phyloP scores from a whole-genome alignment of 1,139 yeast genomes.

The Casaregolazyma lundiana region DNA sequence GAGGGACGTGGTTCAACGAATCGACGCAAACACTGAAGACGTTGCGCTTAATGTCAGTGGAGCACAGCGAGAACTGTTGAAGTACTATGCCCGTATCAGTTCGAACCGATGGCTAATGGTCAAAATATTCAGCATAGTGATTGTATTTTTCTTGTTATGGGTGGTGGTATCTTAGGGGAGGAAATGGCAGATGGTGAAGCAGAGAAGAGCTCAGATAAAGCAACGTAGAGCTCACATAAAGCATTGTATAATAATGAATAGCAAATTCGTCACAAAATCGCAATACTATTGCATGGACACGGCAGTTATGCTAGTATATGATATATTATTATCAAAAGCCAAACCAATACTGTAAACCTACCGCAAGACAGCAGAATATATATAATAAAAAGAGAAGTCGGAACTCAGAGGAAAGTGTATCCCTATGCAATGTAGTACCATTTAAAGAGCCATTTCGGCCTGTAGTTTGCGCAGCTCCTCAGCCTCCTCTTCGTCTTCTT shows the following conservation, averaged over 20 bases:
- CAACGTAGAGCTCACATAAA: too few relatives aligned
- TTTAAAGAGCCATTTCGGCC: conserved; percentile 89
- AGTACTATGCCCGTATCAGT: conserved; percentile 82
- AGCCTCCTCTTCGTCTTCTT: conserved; percentile 81
- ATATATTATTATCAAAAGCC: not conserved
- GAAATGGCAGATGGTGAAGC: too few relatives aligned
- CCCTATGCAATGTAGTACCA: conserved; percentile 8
- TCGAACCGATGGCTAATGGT: conserved; percentile 90
- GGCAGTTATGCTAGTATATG: too few relatives aligned
- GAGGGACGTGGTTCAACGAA: conserved; percentile 91
- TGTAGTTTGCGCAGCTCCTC: conserved; percentile 84
- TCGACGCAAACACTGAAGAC: conserved; percentile 93
- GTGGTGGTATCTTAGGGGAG: conserved; percentile 9
- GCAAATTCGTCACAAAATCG: not conserved
- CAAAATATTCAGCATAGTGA: conserved; percentile 82
- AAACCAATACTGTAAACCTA: not conserved
- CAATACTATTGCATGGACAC: not conserved
- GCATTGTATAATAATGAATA: not conserved
- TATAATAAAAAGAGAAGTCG: not conserved
- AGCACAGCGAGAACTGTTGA: conserved; percentile 89
- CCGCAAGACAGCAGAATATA: conserved; percentile 1
- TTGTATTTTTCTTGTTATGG: conserved; percentile 36
- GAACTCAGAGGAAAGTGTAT: not conserved
- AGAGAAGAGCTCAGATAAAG: too few relatives aligned
- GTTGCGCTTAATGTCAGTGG: conserved; percentile 83